A percentile compares a stretch with the other conserved stretches of the same genome.
Evolutionary conservation across 768 basidiomycete genomes (phyloP).

Genomic region (Suillus placidus): DNA sequence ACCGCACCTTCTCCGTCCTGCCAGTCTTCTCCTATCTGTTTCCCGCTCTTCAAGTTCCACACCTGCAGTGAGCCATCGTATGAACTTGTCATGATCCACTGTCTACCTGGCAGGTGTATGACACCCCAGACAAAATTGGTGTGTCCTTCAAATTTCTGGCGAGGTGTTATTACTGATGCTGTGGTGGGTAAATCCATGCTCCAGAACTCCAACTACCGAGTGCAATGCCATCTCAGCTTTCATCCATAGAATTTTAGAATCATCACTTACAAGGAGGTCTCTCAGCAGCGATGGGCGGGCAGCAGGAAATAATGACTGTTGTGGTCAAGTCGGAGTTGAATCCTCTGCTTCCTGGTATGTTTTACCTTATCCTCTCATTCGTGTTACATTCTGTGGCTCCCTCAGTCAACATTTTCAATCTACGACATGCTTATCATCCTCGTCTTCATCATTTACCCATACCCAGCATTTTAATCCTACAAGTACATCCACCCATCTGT

Average conservation of each 20-base stretch:
- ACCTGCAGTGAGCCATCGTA: not conserved
- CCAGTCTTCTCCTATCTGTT: not conserved
- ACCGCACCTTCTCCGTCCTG: not conserved
- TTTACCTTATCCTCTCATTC: no score
- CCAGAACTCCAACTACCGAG: not conserved
- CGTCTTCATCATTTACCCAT: no score
- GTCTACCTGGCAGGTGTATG: not conserved
- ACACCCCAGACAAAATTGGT: accelerated
- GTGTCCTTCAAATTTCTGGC: not conserved
- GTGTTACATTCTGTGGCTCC: no score
- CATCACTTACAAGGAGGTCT: not conserved
- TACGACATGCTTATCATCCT: no score
- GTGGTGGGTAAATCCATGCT: not conserved
- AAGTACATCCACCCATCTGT: no score
- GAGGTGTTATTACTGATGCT: not conserved
- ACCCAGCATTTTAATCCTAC: no score
- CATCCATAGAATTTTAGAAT: not conserved
- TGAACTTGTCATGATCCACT: not conserved
- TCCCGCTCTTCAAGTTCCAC: not conserved
- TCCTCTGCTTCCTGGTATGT: not conserved
- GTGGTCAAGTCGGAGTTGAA: not conserved
- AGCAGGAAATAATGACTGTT: not conserved
- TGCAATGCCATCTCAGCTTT: not conserved
- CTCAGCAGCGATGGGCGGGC: not conserved
- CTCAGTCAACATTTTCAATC: no score